These are phyloP conservation scores for Aspergillus versicolor DNA, from an alignment of 2,329 filamentous ascomycete species.

Conservation along the genomic window DNA sequence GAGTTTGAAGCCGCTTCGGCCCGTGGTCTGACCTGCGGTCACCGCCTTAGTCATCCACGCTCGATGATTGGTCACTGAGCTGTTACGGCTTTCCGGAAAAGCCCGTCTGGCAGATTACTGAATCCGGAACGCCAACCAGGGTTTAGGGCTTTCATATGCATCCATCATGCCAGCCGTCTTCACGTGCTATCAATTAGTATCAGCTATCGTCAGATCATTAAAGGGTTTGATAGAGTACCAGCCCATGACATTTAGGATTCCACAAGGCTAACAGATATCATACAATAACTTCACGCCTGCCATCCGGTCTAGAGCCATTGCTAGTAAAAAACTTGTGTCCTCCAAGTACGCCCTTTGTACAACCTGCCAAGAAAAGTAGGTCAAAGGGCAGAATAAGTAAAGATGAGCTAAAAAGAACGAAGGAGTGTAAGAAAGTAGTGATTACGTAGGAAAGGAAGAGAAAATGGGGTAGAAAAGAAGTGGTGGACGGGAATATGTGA, in stretches of 20 bases:
- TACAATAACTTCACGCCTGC: slow-evolving; percentile 17
- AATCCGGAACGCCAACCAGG: slow-evolving; percentile 16
- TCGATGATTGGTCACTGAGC: slow-evolving; percentile 25
- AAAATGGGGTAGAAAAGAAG: neutral
- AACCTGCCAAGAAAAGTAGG: slow-evolving; percentile 14
- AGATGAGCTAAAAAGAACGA: slow-evolving; percentile 7
- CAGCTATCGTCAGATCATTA: neutral
- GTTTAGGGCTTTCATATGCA: slow-evolving; percentile 18
- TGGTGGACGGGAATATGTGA: neutral
- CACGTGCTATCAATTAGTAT: neutral
- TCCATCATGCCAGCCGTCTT: neutral
- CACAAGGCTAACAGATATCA: slow-evolving; percentile 14
- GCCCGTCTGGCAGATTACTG: slow-evolving; percentile 18
- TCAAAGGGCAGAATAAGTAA: slow-evolving; percentile 8
- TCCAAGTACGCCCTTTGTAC: slow-evolving; percentile 11
- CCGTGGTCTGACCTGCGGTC: slow-evolving; percentile 23
- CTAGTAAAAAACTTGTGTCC: slow-evolving; percentile 10
- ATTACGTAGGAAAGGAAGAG: neutral
- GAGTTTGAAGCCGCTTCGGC: slow-evolving; percentile 42
- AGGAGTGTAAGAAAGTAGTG: slow-evolving; percentile 5
- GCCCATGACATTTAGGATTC: slow-evolving; percentile 1
- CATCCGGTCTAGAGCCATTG: slow-evolving; percentile 14
- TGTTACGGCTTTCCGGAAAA: slow-evolving; percentile 14
- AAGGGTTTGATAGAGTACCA: neutral
- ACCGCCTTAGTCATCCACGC: slow-evolving; percentile 25